Base-by-base conservation (phyloP, 2,329 filamentous ascomycete species). In the Microsporum audouinii region DNA sequence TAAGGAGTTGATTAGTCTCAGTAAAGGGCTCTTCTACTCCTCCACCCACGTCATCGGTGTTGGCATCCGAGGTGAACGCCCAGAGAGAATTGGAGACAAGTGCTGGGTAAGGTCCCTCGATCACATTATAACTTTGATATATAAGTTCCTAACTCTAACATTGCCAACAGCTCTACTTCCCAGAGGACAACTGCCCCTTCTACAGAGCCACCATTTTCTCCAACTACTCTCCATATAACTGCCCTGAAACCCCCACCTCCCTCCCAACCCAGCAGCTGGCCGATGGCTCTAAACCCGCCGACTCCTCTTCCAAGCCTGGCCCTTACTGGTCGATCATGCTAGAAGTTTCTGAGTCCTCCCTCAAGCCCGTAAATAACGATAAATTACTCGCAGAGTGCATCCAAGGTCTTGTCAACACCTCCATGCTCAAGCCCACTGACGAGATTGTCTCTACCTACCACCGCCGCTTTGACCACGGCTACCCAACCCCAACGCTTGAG, bases 301-400 rank as follows among this genome's bases (percentile, higher is more conserved):
- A 84, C 68, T 81, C 80, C 58, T 85, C 88, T 71, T 78, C 89
- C 63, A 83, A 94, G 80, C 12, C 56, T 12, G 94, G 94, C 38
- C 94, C 94, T 47, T 99, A 99, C 85, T 99, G 94, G 94, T 97
- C 92, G 66, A 95, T 99, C 81, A 99, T 99, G 94, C 80, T 99
- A 69, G 94, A 99, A 78, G 88, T 99, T 64, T 97, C 94, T 36
- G 89, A 99, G 78, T 97, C 92, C 36, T 84, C 84, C 71, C 85
- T 95, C 87, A 99, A 99, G 84, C 89, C 91, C 43, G 91, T 97
- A 36, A 86, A 97, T 76, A 80, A 88, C 69, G 84, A 85, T 69
- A 96, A 87, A 75, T 78, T 99, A 65, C 82, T 99, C 70, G 84
- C 83, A 75, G 91, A 99, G 72, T 94, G 85, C 71, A 97, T 99